Evolutionary conservation across 176 grass and related monocot genomes (phyloP), one percentile per base, ranked within the genome.

Genomic region (Tillandsia fasciculata): DNA sequence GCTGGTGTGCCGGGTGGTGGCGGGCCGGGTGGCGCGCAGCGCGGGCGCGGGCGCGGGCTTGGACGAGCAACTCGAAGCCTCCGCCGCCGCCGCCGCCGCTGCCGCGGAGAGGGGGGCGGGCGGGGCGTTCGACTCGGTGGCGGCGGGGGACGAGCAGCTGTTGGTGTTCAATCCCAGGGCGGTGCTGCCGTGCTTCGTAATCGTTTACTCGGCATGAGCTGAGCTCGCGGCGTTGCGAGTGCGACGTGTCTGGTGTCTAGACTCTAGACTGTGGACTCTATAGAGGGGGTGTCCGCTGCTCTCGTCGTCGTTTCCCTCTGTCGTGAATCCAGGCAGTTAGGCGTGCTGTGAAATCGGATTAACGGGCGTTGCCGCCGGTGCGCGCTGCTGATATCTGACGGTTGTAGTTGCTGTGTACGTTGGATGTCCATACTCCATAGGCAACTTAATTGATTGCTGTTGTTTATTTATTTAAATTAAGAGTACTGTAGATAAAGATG

Each of bases 161-260:
- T 54, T 96, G 49, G 92, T 91, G 80, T 96, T 88, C 80, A 82
- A 86, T 66, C 80, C 83, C 18, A 85, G 79, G 52, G 88, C 85
- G 0, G 73, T 96, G 73, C 81, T 96, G 69, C 92, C 92, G 28
- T 96, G 92, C 81, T 96, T 96, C 80, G 83, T 96, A 76, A 91
- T 96, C 78, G 50, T 88, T 71, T 96, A 96, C 86, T 52, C 48
- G 52, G 18, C 53, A 47, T 72, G 6, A 24, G 11, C 11, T 9
- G 24, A 58, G 54, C n/a, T 9, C 22, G n/a, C 15, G 15, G 56
- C 15, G 15, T 10, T 15, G 15, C 56, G 15, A n/a, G 52, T 56
- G 52, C 2, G 52, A 23, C 22, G 56, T 61, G 56, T 20, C 15
- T 23, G 17, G 15, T 9, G 15, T 9, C 56, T 9, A 59, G 4